Evolutionary conservation across 192 early-diverging fungal species (phyloP).

Genomic region (Obelidium mucronatum): DNA sequence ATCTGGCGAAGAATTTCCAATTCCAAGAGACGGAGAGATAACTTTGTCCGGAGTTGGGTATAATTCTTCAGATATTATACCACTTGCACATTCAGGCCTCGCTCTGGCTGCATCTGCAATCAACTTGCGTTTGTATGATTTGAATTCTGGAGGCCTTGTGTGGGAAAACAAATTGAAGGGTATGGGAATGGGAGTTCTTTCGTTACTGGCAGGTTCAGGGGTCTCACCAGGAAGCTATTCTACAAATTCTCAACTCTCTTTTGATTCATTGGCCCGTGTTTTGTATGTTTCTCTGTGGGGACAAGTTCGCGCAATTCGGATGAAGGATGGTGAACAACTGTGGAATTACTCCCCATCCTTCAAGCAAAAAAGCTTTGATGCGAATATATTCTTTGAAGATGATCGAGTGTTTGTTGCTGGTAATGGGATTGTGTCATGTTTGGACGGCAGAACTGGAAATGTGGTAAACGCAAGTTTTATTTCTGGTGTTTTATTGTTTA

Average conservation of each 20-base stretch:
- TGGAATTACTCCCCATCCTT: slow-evolving; percentile 9
- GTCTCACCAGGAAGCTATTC: not conserved
- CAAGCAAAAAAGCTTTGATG: not conserved
- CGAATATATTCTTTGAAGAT: slow-evolving; percentile 5
- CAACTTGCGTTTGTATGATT: not conserved
- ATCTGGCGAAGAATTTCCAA: not conserved
- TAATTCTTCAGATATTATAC: not conserved
- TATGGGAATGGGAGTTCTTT: not conserved
- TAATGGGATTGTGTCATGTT: not conserved
- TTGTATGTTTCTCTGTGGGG: not conserved
- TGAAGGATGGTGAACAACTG: not conserved
- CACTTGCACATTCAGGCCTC: not conserved
- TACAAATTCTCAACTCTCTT: too few species aligned
- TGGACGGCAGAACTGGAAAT: not conserved
- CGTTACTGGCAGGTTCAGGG: not conserved
- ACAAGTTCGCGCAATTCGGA: not conserved
- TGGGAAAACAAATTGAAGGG: slow-evolving; percentile 30
- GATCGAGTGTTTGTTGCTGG: slow-evolving; percentile 4
- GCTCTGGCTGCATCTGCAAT: not conserved
- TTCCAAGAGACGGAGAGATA: not conserved
- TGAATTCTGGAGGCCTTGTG: not conserved
- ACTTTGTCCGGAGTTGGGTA: not conserved
- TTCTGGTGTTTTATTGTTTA: too few species aligned
- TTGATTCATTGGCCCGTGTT: not conserved
- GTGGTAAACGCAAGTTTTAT: too few species aligned